Percentiles rank a stretch among this genome's conserved stretches.
Evolutionary conservation across 139 green algal genomes (phyloP).

Genomic region (Coelastrella sp.): DNA sequence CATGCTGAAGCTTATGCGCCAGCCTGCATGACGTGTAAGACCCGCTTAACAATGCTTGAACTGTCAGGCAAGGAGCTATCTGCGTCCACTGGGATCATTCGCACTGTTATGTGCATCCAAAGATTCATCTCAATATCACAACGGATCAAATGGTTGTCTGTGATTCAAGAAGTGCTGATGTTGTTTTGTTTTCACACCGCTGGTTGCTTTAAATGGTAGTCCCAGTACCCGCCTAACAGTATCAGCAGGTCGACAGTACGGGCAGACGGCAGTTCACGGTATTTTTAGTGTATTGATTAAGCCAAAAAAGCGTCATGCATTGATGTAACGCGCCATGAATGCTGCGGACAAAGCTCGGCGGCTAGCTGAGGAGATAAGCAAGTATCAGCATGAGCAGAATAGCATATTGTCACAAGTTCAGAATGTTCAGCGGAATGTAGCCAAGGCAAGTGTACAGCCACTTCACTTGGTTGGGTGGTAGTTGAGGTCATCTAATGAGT

Average conservation of each 20-base stretch:
- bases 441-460: background rate
- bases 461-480: too few relatives aligned
- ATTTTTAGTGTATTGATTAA: background rate
- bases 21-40: background rate
- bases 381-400: constrained; percentile 22
- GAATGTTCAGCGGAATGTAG: background rate
- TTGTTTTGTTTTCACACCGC: too few relatives aligned
- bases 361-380: background rate
- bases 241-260: background rate
- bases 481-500: too few relatives aligned
- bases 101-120: too few relatives aligned
- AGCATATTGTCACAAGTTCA: background rate
- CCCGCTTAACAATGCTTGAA: background rate
- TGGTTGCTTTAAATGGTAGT: background rate
- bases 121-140: too few relatives aligned
- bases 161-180: background rate
- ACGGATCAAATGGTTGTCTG: too few relatives aligned
- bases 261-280: background rate
- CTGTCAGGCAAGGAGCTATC: too few relatives aligned
- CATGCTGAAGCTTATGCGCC: background rate
- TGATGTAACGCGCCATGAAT: constrained; percentile 9
- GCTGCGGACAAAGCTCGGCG: constrained; percentile 23
- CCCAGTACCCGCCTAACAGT: background rate
- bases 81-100: too few relatives aligned
- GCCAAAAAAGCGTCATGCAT: background rate